These are phyloP conservation scores for Petunia hybrid DNA, from an alignment of 305 asterid genomes.

Conservation along the genomic window DNA sequence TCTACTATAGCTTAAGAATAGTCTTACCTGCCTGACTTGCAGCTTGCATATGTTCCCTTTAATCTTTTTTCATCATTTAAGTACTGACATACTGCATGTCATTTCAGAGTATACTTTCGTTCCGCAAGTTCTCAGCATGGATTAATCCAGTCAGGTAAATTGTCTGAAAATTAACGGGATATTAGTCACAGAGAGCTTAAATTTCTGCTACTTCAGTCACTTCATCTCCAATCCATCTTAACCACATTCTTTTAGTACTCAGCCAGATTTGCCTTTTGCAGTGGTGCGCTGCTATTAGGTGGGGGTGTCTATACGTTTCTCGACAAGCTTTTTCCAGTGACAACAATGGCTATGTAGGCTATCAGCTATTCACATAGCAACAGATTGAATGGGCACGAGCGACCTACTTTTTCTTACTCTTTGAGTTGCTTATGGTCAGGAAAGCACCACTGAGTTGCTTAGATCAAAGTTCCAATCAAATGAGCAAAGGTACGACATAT, in stretches of 20 bases:
- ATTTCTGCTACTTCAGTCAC: slow-evolving; percentile 18
- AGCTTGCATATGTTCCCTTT: neutral
- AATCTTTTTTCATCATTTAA: neutral
- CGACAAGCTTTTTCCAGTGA: slow-evolving; percentile 68
- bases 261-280: slow-evolving; percentile 38
- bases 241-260: neutral
- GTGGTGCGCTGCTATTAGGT: slow-evolving; percentile 89
- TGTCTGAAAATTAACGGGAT: neutral
- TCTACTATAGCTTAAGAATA: neutral
- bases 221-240: neutral
- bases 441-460: neutral
- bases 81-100: slow-evolving; percentile 31
- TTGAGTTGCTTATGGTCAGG: slow-evolving; percentile 6
- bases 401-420: neutral
- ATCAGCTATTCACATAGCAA: slow-evolving; percentile 29
- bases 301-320: slow-evolving; percentile 82
- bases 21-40: neutral
- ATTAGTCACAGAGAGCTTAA: neutral
- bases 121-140: slow-evolving; percentile 92
- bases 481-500: neutral
- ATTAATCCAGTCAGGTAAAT: slow-evolving; percentile 78
- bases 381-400: slow-evolving; percentile 5
- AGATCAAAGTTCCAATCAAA: neutral
- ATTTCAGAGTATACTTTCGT: slow-evolving; percentile 80
- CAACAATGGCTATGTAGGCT: slow-evolving; percentile 63